Conservation (phyloP, 441 rosid species). For the Raphanus hybrid region DNA sequence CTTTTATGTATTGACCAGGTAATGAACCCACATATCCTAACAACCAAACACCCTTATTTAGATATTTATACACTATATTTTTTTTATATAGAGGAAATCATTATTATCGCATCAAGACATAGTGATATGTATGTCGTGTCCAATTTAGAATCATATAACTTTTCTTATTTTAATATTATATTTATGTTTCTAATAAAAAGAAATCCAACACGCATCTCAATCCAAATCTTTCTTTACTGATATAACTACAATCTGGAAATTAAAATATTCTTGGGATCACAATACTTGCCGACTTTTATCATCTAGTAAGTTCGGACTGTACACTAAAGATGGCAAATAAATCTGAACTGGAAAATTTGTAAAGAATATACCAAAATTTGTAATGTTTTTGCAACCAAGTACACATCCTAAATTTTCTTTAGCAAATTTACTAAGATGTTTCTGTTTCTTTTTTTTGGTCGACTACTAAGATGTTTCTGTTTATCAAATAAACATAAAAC, state of each 20-base stretch:
- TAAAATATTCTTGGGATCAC: conserved; percentile 18
- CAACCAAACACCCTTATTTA: conserved; percentile 39
- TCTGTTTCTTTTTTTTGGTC: background rate
- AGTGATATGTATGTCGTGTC: conserved; percentile 45
- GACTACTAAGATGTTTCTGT: background rate
- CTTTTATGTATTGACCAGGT: conserved; percentile 41
- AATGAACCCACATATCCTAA: conserved; percentile 39
- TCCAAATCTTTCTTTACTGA: conserved; percentile 36
- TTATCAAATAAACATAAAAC: background rate
- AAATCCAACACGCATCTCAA: conserved; percentile 45
- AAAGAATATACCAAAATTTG: background rate
- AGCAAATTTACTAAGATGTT: background rate
- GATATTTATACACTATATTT: conserved; percentile 20
- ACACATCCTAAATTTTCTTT: background rate
- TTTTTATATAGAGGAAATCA: conserved; percentile 24
- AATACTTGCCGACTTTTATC: conserved; percentile 33
- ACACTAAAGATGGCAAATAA: conserved; percentile 10
- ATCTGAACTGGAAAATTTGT: background rate
- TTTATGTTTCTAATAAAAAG: conserved; percentile 20
- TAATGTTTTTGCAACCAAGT: background rate
- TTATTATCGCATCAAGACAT: conserved; percentile 39
- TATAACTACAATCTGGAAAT: conserved; percentile 38
- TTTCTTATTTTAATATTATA: conserved; percentile 28
- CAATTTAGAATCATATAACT: conserved; percentile 45
- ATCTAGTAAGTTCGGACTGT: conserved; percentile 5